These are phyloP conservation scores for Solanum clarkiae DNA, from an alignment of 257 asterid genomes.

Conservation along the genomic window DNA sequence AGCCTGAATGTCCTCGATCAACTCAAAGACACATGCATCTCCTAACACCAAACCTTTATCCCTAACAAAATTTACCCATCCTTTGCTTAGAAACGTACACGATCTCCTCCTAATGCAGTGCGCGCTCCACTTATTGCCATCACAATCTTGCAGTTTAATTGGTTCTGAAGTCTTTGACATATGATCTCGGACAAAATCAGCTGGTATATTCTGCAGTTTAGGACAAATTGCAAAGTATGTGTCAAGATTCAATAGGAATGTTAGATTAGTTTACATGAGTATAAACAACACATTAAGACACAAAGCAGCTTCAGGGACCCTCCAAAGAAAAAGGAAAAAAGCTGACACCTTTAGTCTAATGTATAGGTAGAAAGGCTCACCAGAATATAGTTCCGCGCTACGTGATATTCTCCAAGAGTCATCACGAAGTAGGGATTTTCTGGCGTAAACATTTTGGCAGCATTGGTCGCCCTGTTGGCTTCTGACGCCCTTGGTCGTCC, in stretches of 20 bases:
- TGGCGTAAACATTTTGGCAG: background rate
- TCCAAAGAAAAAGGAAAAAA: background rate
- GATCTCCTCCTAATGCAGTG: background rate
- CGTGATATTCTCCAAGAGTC: background rate
- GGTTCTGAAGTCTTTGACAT: background rate
- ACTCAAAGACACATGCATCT: constrained; percentile 7
- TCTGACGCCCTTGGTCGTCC: background rate
- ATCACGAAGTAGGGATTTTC: background rate
- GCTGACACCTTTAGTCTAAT: background rate
- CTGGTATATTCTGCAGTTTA: constrained; percentile 1
- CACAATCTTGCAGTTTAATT: background rate
- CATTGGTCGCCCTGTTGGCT: background rate
- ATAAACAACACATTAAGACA: background rate
- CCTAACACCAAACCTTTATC: constrained; percentile 2
- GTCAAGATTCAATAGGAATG: background rate
- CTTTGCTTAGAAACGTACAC: background rate
- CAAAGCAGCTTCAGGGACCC: background rate
- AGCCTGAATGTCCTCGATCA: background rate
- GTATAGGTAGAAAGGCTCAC: constrained; percentile 3
- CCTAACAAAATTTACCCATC: background rate
- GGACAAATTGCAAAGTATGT: background rate
- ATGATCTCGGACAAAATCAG: background rate
- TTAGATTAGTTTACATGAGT: background rate
- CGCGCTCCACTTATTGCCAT: background rate
- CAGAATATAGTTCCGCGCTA: background rate